Conservation (phyloP, 2,329 filamentous ascomycete genomes). For the Clarireedia homoeocarpa region DNA sequence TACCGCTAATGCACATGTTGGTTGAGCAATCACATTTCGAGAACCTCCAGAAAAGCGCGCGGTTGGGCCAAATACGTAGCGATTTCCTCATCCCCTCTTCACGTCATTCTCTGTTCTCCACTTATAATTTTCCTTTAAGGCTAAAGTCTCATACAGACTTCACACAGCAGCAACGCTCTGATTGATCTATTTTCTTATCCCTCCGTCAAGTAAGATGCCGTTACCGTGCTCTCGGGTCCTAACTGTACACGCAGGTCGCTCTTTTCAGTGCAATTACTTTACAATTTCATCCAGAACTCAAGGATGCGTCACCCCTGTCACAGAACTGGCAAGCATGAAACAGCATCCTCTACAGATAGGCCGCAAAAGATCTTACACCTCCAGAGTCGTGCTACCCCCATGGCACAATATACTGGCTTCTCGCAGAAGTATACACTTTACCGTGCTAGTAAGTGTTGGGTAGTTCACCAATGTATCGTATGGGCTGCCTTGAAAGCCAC, state of each 20-base stretch:
- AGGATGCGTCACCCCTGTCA: neutral
- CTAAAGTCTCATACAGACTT: too few relatives aligned
- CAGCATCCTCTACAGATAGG: neutral
- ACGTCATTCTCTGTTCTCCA: too few relatives aligned
- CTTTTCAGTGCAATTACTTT: neutral
- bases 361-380: neutral
- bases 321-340: constrained; percentile 1
- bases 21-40: too few relatives aligned
- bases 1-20: too few relatives aligned
- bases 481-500: neutral
- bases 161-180: too few relatives aligned
- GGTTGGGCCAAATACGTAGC: too few relatives aligned
- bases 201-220: neutral
- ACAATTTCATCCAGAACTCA: neutral
- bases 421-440: neutral
- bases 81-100: too few relatives aligned
- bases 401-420: neutral
- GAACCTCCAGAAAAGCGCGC: too few relatives aligned
- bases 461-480: neutral
- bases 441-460: neutral
- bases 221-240: constrained; percentile 6
- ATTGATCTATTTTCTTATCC: too few relatives aligned
- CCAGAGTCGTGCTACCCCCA: too few relatives aligned
- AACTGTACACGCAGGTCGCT: neutral
- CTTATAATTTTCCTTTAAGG: too few relatives aligned